These are phyloP conservation scores for Aphanomyces astaci DNA, from an alignment of 352 stramenopile genomes.

Conservation along the genomic window DNA sequence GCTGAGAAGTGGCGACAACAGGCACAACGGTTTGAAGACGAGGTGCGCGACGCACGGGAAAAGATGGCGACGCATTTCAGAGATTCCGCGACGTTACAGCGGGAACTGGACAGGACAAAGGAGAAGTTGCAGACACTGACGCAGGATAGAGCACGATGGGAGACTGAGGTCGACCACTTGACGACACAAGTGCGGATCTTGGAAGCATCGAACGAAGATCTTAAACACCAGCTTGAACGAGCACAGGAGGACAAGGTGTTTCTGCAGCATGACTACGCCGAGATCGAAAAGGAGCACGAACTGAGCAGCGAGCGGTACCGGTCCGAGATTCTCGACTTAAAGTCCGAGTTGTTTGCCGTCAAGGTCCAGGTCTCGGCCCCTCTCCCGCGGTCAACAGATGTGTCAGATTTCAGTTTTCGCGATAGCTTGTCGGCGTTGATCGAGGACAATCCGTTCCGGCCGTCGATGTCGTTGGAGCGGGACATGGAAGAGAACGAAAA, in stretches of 20 bases:
- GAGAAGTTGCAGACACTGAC: conserved; percentile 4
- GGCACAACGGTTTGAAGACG: conserved; percentile 18
- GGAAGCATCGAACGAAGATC: conserved; percentile 64
- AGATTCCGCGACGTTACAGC: conserved; percentile 10
- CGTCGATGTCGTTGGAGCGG: conserved; percentile 11
- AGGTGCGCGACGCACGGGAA: conserved; percentile 1
- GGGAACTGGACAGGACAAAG: conserved; percentile 15
- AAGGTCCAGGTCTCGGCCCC: conserved; percentile 22
- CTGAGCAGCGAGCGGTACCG: conserved; percentile 67
- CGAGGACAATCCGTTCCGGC: conserved; percentile 13
- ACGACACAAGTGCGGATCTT: conserved; percentile 75
- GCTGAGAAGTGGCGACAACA: conserved; percentile 17
- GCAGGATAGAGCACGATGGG: conserved; percentile 3
- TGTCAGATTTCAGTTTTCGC: neutral
- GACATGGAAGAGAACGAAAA: conserved; percentile 21
- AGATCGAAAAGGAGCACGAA: conserved; percentile 73
- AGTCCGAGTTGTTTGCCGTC: conserved; percentile 63
- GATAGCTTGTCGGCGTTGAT: neutral
- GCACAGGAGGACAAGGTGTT: conserved; percentile 85
- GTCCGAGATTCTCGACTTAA: conserved; percentile 78
- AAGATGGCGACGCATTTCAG: conserved; percentile 10
- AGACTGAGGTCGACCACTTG: conserved; percentile 60
- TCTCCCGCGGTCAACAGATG: too few species aligned
- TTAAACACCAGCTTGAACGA: conserved; percentile 75
- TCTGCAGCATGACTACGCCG: conserved; percentile 69